Conservation (phyloP, 495 filamentous ascomycete species). For the Entonaema liquescens region DNA sequence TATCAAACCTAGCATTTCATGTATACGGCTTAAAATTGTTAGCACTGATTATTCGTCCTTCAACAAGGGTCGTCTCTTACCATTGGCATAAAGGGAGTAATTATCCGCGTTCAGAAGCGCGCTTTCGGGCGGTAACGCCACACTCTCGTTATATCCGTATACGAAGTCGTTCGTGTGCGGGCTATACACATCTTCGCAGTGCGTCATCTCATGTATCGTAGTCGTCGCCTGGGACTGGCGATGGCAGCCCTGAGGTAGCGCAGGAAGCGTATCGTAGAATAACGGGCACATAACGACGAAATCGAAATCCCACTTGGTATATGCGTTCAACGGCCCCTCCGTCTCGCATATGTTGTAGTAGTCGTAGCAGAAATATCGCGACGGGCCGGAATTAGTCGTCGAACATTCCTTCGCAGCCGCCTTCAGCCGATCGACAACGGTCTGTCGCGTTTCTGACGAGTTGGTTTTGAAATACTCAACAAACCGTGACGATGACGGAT, state of each 20-base stretch:
- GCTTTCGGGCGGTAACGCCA: slow-evolving; percentile 48
- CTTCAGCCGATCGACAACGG: slow-evolving; percentile 18
- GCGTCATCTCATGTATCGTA: slow-evolving; percentile 69
- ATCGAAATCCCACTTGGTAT: slow-evolving; percentile 28
- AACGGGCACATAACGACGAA: slow-evolving; percentile 31
- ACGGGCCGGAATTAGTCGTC: slow-evolving; percentile 20
- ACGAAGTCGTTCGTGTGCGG: slow-evolving; percentile 60
- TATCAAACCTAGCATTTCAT: slow-evolving; percentile 24
- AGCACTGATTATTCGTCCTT: neutral
- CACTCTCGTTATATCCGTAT: slow-evolving; percentile 64
- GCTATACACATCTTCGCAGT: slow-evolving; percentile 54
- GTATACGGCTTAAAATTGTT: slow-evolving; percentile 23
- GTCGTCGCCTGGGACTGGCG: slow-evolving; percentile 65
- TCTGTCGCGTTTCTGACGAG: slow-evolving; percentile 26
- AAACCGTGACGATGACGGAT: slow-evolving; percentile 29
- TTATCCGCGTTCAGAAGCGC: slow-evolving; percentile 67
- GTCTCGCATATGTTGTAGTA: slow-evolving; percentile 21
- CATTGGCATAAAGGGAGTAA: slow-evolving; percentile 68
- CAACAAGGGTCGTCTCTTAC: slow-evolving; percentile 22
- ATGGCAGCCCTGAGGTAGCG: slow-evolving; percentile 59
- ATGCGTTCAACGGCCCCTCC: slow-evolving; percentile 29
- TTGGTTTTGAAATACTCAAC: slow-evolving; percentile 37
- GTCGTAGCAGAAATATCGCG: slow-evolving; percentile 29
- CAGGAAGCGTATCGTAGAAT: slow-evolving; percentile 50
- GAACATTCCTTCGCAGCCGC: slow-evolving; percentile 29